Evolutionary conservation across 2,329 filamentous ascomycete genomes (phyloP).

Genomic region (Talaromyces sp.): DNA sequence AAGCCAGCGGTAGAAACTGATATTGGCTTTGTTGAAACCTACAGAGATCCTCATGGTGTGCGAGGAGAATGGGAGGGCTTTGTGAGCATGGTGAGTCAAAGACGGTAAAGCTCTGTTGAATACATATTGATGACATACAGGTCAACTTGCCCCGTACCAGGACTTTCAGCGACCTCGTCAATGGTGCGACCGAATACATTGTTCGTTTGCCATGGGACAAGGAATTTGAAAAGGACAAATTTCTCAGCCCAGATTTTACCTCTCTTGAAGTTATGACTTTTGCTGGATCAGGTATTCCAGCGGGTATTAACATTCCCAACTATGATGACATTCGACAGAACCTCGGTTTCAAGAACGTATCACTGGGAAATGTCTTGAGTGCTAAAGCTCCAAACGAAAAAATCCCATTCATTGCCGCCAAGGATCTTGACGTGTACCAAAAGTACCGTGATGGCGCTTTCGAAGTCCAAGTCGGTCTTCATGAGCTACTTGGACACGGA

Average conservation of each 20-base stretch:
- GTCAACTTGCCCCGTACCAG: constrained; percentile 85
- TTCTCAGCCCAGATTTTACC: constrained; percentile 92
- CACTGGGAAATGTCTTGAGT: constrained; percentile 84
- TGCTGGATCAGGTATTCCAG: constrained; percentile 58
- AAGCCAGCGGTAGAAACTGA: constrained; percentile 75
- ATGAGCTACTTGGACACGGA: constrained; percentile 84
- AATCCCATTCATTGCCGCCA: constrained; percentile 79
- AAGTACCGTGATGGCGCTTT: constrained; percentile 84
- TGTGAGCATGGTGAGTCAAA: constrained; percentile 55
- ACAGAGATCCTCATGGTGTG: constrained; percentile 75
- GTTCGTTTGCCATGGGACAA: constrained; percentile 82
- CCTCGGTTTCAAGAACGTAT: constrained; percentile 67
- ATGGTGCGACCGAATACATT: constrained; percentile 75
- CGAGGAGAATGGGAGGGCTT: constrained; percentile 84
- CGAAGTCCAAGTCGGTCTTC: constrained; percentile 91
- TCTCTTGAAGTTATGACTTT: constrained; percentile 89
- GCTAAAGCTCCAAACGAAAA: constrained; percentile 90
- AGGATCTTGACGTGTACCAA: constrained; percentile 72
- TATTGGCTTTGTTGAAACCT: constrained; percentile 81
- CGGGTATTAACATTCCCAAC: constrained; percentile 56
- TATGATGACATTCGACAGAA: constrained; percentile 58
- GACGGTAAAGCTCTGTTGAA: constrained; percentile 27
- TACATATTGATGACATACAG: constrained; percentile 17
- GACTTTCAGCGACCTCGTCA: constrained; percentile 81
- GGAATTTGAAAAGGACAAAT: constrained; percentile 94